phyloP scores from a whole-genome alignment of 495 filamentous ascomycete species.

The Jackrogersella multiformis region DNA sequence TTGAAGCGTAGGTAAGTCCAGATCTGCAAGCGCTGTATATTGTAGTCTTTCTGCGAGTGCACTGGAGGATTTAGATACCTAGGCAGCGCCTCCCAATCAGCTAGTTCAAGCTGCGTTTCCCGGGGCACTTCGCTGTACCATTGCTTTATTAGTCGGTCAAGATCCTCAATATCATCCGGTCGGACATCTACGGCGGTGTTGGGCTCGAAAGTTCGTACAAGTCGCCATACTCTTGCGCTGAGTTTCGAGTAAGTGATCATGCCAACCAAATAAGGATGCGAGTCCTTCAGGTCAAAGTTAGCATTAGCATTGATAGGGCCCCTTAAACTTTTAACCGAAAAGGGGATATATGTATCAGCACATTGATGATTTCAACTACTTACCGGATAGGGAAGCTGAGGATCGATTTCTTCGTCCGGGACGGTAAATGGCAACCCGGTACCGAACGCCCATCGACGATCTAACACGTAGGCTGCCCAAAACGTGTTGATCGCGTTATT shows the following conservation, averaged over 20 bases:
- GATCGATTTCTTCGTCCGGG: conserved; percentile 85
- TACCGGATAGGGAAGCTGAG: conserved; percentile 78
- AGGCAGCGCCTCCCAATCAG: conserved; percentile 46
- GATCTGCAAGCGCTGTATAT: conserved; percentile 65
- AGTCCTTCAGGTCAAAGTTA: conserved; percentile 61
- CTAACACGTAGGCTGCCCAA: conserved; percentile 83
- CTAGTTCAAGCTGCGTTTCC: conserved; percentile 47
- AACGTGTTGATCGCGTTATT: conserved; percentile 71
- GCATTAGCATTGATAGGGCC: conserved; percentile 18
- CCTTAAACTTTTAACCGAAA: background rate
- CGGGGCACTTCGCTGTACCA: conserved; percentile 69
- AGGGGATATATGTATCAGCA: background rate
- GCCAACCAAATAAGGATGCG: conserved; percentile 73
- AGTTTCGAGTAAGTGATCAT: conserved; percentile 84
- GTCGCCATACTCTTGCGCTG: conserved; percentile 80
- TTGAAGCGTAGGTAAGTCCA: conserved; percentile 77
- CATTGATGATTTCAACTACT: conserved; percentile 42
- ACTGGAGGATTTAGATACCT: conserved; percentile 40
- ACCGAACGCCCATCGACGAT: conserved; percentile 82
- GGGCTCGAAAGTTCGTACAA: conserved; percentile 66
- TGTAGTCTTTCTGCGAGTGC: conserved; percentile 53
- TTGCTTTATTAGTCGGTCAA: conserved; percentile 79
- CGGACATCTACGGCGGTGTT: conserved; percentile 60
- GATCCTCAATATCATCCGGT: conserved; percentile 73
- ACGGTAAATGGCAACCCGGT: conserved; percentile 83